Base-by-base conservation (phyloP, 1,284 basidiomycete species). In the Pyrrhoderma noxium region DNA sequence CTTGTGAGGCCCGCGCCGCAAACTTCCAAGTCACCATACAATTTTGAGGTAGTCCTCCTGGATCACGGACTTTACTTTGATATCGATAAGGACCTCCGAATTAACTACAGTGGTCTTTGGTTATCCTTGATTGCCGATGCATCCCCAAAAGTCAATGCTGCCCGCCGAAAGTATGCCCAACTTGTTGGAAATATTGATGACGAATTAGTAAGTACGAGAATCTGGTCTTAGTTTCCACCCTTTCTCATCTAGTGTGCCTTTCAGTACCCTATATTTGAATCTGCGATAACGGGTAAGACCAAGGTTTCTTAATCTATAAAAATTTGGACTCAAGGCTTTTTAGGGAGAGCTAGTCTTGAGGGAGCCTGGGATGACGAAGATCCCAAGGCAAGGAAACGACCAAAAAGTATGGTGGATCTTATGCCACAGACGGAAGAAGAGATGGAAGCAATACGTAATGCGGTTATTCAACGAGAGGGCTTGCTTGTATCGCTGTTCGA, bases 61-160 rank as follows among this genome's bases (percentile, higher is more conserved):
- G 93, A 97, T 62, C 93, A 96, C 58, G 93, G 89, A 2, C 70
- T 92, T 16, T 97, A 96, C 67, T 96, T 97, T 60, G 93, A 95
- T 64, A 72, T 97, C 2, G 83, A 90, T 49, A 70, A 79, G 22
- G 74, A 81, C 22, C 70, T 96, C 2, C 80, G 93, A 22, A 75
- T 89, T 47, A 86, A 89, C 63, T 89, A 89, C 60, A 77, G 80
- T 62, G 83, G 76, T 58, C 71, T 96, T 50, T 96, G 93, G 93
- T 68, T 97, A 18, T 82, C 91, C 3, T 73, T 97, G 5, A 89
- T 96, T 53, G 77, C 82, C 1, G 76, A 78, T 18, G 79, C 83
- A 2, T 82, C 89, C 0, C 72, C 82, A 1, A 62, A 76, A 43
- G 82, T 79, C 2, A 75, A 75, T 22, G 73, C 71, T 3, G 82